phyloP scores from a whole-genome alignment of 2,329 filamentous ascomycete genomes.

The Epichloe typhina region DNA sequence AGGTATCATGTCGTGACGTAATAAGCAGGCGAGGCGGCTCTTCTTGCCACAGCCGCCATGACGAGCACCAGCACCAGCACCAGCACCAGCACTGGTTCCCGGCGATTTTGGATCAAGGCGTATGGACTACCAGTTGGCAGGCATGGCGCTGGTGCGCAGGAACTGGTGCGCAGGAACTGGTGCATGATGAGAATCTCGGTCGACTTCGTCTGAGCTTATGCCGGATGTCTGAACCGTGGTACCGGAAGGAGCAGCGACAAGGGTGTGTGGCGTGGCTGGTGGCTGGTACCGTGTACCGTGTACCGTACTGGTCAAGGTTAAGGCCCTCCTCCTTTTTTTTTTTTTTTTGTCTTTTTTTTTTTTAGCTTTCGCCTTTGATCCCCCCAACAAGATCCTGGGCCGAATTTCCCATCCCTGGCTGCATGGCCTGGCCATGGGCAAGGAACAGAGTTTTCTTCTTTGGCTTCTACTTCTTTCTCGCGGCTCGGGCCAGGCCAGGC shows the following conservation, averaged over 20 bases:
- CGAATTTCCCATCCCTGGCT: conserved; percentile 5
- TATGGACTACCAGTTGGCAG: no score
- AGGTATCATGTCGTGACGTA: neutral
- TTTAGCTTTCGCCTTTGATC: neutral
- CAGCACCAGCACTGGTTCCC: neutral
- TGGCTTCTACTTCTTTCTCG: conserved; percentile 2
- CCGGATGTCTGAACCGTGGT: conserved; percentile 2
- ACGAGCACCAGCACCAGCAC: neutral
- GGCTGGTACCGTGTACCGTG: neutral
- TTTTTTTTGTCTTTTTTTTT: no score
- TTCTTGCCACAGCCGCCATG: neutral
- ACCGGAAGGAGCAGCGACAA: conserved; percentile 3
- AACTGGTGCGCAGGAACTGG: no score
- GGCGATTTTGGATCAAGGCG: neutral
- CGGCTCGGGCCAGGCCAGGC: neutral
- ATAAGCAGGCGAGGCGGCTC: neutral
- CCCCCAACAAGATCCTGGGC: conserved; percentile 4
- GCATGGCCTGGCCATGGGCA: neutral
- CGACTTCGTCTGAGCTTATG: neutral
- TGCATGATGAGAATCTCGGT: neutral
- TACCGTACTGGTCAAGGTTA: neutral
- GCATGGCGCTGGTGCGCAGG: no score
- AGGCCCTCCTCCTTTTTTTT: neutral
- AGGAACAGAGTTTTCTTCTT: conserved; percentile 3
- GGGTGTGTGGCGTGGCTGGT: neutral